phyloP scores from a whole-genome alignment of 768 basidiomycete species.

The Auricularia sp. region DNA sequence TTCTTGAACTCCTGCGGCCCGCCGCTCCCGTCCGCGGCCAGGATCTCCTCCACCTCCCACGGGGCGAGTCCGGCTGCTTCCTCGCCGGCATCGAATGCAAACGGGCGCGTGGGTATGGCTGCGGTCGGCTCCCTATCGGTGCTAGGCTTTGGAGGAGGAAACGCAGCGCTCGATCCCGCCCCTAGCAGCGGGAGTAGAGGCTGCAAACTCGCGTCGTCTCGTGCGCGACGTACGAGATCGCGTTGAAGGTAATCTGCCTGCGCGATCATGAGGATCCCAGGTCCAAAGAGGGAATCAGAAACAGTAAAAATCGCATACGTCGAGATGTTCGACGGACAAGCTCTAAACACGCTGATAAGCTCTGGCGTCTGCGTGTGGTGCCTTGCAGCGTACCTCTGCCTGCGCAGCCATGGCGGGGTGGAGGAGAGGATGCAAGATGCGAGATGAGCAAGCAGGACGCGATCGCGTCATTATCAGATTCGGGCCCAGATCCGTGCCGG shows the following conservation, averaged over 20 bases:
- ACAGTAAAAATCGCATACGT: not conserved
- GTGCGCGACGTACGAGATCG: conserved; percentile 1
- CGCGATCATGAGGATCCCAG: not conserved
- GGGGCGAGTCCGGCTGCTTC: conserved; percentile 1
- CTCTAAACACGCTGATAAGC: not conserved
- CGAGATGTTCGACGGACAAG: not conserved
- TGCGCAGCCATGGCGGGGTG: not conserved
- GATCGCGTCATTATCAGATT: not conserved
- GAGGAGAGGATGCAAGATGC: not conserved
- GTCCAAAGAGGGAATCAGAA: not conserved
- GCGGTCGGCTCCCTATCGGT: not conserved
- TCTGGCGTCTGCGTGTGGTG: not conserved
- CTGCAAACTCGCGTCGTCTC: not conserved
- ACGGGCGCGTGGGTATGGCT: not conserved
- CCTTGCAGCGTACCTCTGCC: not conserved
- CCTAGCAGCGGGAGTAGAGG: conserved; percentile 3
- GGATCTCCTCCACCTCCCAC: conserved; percentile 3
- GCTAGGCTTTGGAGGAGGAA: not conserved
- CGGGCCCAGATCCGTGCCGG: not conserved
- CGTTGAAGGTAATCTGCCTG: conserved; percentile 2
- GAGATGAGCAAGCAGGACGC: not conserved
- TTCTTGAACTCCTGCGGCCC: conserved; percentile 3
- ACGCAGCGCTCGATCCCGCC: not conserved
- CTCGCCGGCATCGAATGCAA: not conserved
- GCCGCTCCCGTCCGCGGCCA: not conserved